Evolutionary conservation across 2,329 filamentous ascomycete genomes (phyloP).

Genomic region (Magnaporthales sp.): DNA sequence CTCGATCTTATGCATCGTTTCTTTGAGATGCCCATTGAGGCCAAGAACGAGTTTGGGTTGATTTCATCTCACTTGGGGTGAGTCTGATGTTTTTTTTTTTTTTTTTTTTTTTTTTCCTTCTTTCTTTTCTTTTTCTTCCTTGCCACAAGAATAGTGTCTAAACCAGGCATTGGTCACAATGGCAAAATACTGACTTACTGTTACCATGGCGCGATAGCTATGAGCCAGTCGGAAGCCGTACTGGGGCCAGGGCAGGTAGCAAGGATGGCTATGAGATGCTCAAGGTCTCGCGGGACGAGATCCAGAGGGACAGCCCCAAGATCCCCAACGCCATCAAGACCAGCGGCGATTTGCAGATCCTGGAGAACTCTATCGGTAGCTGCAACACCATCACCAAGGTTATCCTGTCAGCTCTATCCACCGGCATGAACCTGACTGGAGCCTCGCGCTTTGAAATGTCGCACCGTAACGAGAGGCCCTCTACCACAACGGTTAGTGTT

Average conservation of each 20-base stretch:
- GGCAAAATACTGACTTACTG: not conserved
- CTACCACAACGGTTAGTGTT: constrained; percentile 28
- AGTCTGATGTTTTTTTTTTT: constrained; percentile 8
- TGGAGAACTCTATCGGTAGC: constrained; percentile 40
- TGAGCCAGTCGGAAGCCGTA: constrained; percentile 38
- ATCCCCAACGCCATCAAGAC: constrained; percentile 39
- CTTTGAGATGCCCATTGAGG: constrained; percentile 42
- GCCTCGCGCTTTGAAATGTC: constrained; percentile 38
- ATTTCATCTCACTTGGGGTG: constrained; percentile 43
- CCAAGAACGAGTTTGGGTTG: constrained; percentile 47
- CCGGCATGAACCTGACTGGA: constrained; percentile 34
- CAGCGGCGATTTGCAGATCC: constrained; percentile 34
- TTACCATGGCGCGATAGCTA: constrained; percentile 22
- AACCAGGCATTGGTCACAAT: not conserved
- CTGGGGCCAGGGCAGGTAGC: constrained; percentile 35
- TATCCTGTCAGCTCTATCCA: constrained; percentile 41
- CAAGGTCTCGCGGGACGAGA: constrained; percentile 42
- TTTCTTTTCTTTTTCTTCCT: not conserved
- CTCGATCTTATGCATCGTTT: constrained; percentile 47
- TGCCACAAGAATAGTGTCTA: not conserved
- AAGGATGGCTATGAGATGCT: constrained; percentile 46
- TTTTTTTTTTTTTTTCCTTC: not conserved
- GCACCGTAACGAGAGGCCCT: constrained; percentile 41
- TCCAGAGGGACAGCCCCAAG: constrained; percentile 35
- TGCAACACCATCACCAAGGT: constrained; percentile 42